These are phyloP conservation scores for Bruguiera sexangula DNA, from an alignment of 345 rosid genomes.

Conservation along the genomic window DNA sequence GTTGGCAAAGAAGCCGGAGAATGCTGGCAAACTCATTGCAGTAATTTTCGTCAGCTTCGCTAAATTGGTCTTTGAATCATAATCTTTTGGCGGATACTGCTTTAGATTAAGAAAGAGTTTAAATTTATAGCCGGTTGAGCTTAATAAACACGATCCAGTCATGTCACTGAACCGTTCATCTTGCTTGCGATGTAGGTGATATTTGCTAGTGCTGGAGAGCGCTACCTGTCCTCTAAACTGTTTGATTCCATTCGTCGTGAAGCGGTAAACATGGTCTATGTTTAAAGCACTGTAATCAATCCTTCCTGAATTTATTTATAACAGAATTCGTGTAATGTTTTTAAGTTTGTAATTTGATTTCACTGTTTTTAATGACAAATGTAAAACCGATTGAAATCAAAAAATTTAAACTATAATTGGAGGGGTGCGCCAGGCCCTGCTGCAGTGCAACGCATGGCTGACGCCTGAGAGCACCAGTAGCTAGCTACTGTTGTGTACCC, in stretches of 20 bases:
- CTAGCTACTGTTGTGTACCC: too few species aligned
- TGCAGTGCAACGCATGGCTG: too few species aligned
- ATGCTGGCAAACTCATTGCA: constrained; percentile 13
- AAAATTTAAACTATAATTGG: too few species aligned
- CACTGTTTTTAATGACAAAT: too few species aligned
- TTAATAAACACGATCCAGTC: background rate
- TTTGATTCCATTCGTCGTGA: constrained; percentile 12
- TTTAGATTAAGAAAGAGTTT: too few species aligned
- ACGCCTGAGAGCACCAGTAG: too few species aligned
- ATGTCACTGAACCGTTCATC: background rate
- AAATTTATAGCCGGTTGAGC: background rate
- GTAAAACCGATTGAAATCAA: too few species aligned
- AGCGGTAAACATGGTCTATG: background rate
- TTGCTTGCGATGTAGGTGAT: background rate
- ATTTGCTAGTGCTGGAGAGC: constrained; percentile 14
- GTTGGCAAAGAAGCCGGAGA: constrained; percentile 11
- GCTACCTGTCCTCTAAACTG: constrained; percentile 9
- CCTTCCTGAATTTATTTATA: too few species aligned
- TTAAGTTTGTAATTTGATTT: too few species aligned
- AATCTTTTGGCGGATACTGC: background rate
- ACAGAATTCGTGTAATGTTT: too few species aligned
- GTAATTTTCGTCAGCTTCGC: background rate
- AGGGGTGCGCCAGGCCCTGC: too few species aligned
- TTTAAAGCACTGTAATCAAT: too few species aligned
- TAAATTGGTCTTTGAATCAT: background rate